Evolutionary conservation across 176 grass and related monocot species (phyloP).

Genomic region (Thalia dealbata): DNA sequence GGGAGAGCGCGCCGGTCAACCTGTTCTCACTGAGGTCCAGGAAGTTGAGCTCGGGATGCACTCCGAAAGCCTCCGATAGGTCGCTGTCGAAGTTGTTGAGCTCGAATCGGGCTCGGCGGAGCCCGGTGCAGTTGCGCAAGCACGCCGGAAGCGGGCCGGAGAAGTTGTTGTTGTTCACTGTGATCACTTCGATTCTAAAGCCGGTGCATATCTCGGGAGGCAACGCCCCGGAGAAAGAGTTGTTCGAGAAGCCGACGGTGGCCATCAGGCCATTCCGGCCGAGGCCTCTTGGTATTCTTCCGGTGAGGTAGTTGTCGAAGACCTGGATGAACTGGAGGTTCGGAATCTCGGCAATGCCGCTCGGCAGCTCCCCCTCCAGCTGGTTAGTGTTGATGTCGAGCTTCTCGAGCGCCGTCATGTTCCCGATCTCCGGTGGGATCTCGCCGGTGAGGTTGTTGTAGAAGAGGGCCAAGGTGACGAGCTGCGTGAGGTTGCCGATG

Average conservation of each 20-base stretch:
- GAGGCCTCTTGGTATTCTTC: conserved; percentile 8
- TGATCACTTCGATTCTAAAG: neutral
- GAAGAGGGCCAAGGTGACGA: neutral
- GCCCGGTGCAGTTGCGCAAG: conserved; percentile 17
- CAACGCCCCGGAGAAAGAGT: conserved; percentile 20
- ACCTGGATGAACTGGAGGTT: neutral
- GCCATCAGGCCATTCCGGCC: neutral
- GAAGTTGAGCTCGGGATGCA: conserved; percentile 15
- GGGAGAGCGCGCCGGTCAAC: conserved; percentile 36
- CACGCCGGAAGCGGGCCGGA: conserved; percentile 10
- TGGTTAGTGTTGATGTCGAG: conserved; percentile 23
- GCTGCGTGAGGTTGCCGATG: conserved; percentile 2
- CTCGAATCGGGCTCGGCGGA: neutral
- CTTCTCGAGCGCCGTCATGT: neutral
- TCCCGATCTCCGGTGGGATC: conserved; percentile 21
- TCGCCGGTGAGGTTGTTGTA: conserved; percentile 4
- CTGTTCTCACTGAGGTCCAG: conserved; percentile 46
- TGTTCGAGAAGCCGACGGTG: conserved; percentile 16
- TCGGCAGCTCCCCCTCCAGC: conserved; percentile 15
- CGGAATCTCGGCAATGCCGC: conserved; percentile 8
- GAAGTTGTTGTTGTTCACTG: conserved; percentile 16
- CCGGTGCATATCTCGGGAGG: conserved; percentile 13
- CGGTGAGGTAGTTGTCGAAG: conserved; percentile 16
- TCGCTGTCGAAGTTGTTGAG: conserved; percentile 10
- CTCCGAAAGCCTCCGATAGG: conserved; percentile 7